Evolutionary conservation across 345 rosid species (phyloP).

Genomic region (Salix exigua): DNA sequence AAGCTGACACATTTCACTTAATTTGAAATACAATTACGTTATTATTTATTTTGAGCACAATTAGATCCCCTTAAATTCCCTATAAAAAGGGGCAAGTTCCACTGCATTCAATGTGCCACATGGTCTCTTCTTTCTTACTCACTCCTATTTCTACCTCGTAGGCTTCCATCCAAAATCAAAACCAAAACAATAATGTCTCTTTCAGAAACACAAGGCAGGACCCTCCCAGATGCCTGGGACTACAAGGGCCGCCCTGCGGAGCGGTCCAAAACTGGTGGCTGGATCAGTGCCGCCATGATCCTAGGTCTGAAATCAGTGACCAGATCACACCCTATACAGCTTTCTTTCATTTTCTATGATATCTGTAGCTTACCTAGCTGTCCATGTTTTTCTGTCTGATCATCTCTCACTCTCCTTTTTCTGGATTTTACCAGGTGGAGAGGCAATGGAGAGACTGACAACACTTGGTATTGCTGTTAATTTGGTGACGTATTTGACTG

Average conservation of each 20-base stretch:
- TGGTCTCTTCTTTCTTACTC: neutral
- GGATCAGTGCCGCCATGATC: conserved; percentile 92
- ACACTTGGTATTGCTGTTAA: conserved; percentile 92
- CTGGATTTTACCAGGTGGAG: conserved; percentile 43
- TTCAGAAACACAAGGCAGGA: conserved; percentile 41
- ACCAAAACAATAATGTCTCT: conserved; percentile 13
- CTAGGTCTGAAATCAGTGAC: conserved; percentile 38
- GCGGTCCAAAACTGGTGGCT: conserved; percentile 69
- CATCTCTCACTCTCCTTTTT: no score
- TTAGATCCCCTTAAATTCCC: conserved; percentile 7
- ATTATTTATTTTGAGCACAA: neutral
- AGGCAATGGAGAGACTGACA: conserved; percentile 82
- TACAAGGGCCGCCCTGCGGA: conserved; percentile 75
- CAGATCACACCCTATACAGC: neutral
- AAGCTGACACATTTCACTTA: conserved; percentile 24
- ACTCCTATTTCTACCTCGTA: neutral
- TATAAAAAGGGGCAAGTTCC: conserved; percentile 27
- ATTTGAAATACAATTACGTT: neutral
- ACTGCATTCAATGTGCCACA: conserved; percentile 14
- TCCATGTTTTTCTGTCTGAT: no score
- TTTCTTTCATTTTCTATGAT: neutral
- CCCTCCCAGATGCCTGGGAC: conserved; percentile 86
- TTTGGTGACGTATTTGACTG: conserved; percentile 84
- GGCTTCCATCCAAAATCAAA: neutral
- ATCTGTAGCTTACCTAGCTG: neutral